phyloP scores from a whole-genome alignment of 2,329 filamentous ascomycete species.

The Xylariaceae sp. region DNA sequence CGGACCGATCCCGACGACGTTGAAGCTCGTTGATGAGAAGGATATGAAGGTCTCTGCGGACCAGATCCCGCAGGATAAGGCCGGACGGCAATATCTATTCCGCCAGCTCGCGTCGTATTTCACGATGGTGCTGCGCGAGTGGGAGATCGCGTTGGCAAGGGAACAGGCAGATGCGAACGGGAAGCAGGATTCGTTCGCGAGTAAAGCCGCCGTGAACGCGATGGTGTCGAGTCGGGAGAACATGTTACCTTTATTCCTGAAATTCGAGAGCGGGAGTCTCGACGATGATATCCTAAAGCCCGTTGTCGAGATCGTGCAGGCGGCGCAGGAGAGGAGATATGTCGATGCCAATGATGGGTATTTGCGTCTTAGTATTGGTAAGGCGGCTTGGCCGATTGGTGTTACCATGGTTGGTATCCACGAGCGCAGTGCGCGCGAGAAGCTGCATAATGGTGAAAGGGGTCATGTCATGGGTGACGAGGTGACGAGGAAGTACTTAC shows the following conservation, averaged over 20 bases:
- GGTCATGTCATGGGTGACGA: constrained; percentile 98
- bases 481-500: constrained; percentile 87
- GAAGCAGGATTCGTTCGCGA: constrained; percentile 57
- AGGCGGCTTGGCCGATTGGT: constrained; percentile 97
- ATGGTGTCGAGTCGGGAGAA: constrained; percentile 86
- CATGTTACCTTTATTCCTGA: constrained; percentile 83
- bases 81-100: constrained; percentile 67
- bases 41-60: constrained; percentile 77
- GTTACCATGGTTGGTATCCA: constrained; percentile 99
- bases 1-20: constrained; percentile 80
- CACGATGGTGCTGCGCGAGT: constrained; percentile 88
- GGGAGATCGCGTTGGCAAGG: constrained; percentile 71
- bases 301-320: constrained; percentile 84
- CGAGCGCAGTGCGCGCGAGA: constrained; percentile 91
- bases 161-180: constrained; percentile 37
- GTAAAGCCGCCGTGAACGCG: constrained; percentile 73
- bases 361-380: constrained; percentile 85
- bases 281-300: constrained; percentile 75
- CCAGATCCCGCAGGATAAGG: constrained; percentile 54
- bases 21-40: constrained; percentile 73
- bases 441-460: constrained; percentile 80
- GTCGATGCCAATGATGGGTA: constrained; percentile 97
- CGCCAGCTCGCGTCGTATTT: constrained; percentile 92
- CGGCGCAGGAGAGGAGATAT: constrained; percentile 84
- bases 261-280: constrained; percentile 75